Base-by-base conservation (phyloP, 2,329 filamentous ascomycete species). In the Furcasterigmium sp. region DNA sequence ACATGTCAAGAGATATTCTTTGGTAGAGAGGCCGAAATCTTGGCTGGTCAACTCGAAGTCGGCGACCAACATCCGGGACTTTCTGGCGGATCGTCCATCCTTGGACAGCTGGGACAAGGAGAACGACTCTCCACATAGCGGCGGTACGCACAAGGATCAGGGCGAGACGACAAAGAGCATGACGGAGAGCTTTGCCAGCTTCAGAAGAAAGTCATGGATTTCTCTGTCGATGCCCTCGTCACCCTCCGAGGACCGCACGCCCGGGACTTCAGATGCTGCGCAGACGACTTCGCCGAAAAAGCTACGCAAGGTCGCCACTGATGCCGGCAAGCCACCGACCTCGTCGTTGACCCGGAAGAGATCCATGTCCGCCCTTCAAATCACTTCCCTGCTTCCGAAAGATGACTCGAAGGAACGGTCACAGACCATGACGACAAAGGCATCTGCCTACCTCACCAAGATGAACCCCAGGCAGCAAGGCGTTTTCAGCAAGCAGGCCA, bases 141-240 rank as follows among this genome's bases (percentile, higher is more conserved):
- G 30, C 13, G 14, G 14, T n/a, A 34, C 8, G 6, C 29, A 32
- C 8, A 32, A 14, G 11, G n/a, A 34, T 15, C 15, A 17, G 14
- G 30, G 10, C 30, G 49, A 23, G 51, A 57, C 18, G 48, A 56
- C 21, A 56, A 58, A 39, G 39, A 61, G 61, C 3, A 59, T 68
- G 25, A 65, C 70, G 6, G 67, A 68, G 41, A 74, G 70, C 32
- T 69, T 79, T 50, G 66, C 69, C 39, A 70, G 64, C 47, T 71
- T 77, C 53, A 68, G 75, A 8, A 70, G 66, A 48, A 68, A 70
- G 41, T 72, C 73, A 32, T 80, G 75, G 75, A 70, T 72, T 17
- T 58, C 68, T 4, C 57, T 64, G 29, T 75, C 75, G 26, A 65
- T 70, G 14, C 73, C 73, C 2, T 68, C 74, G 0, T 73, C 73